A percentile compares a stretch with the other conserved stretches of the same genome.
Evolutionary conservation across 2,329 filamentous ascomycete genomes (phyloP).

Genomic region (Neurospora sp.): DNA sequence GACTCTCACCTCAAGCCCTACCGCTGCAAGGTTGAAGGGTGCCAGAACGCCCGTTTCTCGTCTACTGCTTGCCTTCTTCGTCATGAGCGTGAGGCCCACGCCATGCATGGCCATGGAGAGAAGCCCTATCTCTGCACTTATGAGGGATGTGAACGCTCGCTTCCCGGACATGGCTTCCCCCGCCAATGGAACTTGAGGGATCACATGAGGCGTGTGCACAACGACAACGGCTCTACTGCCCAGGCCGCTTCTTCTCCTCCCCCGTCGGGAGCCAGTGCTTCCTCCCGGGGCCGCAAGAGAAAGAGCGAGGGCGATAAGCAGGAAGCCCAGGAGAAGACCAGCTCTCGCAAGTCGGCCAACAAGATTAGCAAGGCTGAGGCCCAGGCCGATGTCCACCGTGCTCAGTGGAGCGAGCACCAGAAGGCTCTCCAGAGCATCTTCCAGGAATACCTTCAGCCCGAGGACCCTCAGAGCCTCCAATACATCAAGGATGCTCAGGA

Average conservation of each 20-base stretch:
- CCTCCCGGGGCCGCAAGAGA: constrained; percentile 44
- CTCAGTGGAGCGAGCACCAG: constrained; percentile 53
- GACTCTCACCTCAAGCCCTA: constrained; percentile 96
- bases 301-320: constrained; percentile 41
- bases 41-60: constrained; percentile 81
- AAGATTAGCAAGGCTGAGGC: constrained; percentile 18
- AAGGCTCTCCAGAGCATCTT: constrained; percentile 52
- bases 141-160: constrained; percentile 74
- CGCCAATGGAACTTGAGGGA: constrained; percentile 93
- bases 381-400: constrained; percentile 17
- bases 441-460: constrained; percentile 36
- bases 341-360: constrained; percentile 37
- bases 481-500: constrained; percentile 42
- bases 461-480: constrained; percentile 42
- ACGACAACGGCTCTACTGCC: constrained; percentile 30
- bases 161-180: constrained; percentile 79
- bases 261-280: constrained; percentile 18
- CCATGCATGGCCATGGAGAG: constrained; percentile 87
- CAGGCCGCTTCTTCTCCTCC: constrained; percentile 30
- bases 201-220: constrained; percentile 94
- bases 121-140: constrained; percentile 88
- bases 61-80: constrained; percentile 91
- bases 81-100: constrained; percentile 91
- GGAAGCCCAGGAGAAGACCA: constrained; percentile 20
- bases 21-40: constrained; percentile 77